Percentiles rank a stretch among this genome's conserved stretches.
These are phyloP conservation scores for Crithidia fasciculata DNA, from an alignment of 208 protist species.

Conservation along the genomic window DNA sequence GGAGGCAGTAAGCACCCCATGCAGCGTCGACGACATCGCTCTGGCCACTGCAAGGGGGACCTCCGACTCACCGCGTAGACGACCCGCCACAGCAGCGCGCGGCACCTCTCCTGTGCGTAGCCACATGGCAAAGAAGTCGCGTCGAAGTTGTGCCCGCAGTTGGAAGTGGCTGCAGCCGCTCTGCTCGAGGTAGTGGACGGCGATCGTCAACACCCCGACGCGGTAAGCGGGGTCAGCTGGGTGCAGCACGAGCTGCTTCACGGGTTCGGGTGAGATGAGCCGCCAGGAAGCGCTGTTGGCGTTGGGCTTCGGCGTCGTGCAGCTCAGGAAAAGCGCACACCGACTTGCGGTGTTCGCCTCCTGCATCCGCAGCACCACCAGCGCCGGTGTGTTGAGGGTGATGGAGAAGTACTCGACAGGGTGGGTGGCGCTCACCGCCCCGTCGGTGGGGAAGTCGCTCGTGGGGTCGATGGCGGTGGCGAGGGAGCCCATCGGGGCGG, in stretches of 20 bases:
- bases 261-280: conserved; percentile 64
- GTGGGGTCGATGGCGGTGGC: conserved; percentile 27
- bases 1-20: conserved; percentile 1
- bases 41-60: not conserved
- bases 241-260: conserved; percentile 77
- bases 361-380: conserved; percentile 76
- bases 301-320: conserved; percentile 58
- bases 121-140: conserved; percentile 54
- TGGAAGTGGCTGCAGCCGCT: conserved; percentile 78
- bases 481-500: conserved; percentile 7
- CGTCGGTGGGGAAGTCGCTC: conserved; percentile 23
- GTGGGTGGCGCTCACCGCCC: conserved; percentile 46
- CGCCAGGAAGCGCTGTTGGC: conserved; percentile 85
- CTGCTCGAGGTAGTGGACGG: conserved; percentile 77
- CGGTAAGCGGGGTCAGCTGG: conserved; percentile 73
- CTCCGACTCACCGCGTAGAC: no score
- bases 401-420: conserved; percentile 73
- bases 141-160: conserved; percentile 51
- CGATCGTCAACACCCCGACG: conserved; percentile 60
- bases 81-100: not conserved
- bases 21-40: conserved; percentile 6
- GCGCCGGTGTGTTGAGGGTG: conserved; percentile 39
- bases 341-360: conserved; percentile 81
- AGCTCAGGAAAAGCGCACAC: conserved; percentile 78
- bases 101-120: conserved; percentile 31